Conservation (phyloP, 2,329 filamentous ascomycete genomes). For the Botrytis galanthina region DNA sequence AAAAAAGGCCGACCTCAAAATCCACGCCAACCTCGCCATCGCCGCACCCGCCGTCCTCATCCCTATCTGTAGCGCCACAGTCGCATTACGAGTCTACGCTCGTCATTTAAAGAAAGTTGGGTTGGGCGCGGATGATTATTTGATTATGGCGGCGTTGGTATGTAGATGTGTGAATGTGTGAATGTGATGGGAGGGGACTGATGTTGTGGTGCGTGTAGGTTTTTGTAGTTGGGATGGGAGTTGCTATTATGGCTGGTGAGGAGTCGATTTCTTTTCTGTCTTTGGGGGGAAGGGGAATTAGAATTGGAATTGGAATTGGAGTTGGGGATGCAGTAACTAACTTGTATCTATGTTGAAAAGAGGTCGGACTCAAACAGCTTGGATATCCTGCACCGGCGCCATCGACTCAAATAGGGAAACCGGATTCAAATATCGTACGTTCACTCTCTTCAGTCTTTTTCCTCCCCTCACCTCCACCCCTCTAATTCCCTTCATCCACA, state of each 20-base stretch:
- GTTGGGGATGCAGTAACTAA: neutral
- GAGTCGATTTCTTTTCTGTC: neutral
- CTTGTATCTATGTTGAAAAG: neutral
- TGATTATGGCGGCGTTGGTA: conserved; percentile 17
- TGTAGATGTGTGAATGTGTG: neutral
- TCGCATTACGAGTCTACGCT: conserved; percentile 11
- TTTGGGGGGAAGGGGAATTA: neutral
- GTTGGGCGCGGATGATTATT: conserved; percentile 17
- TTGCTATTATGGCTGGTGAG: conserved; percentile 16
- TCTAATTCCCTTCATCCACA: neutral
- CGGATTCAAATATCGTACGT: conserved; percentile 10
- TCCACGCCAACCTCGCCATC: conserved; percentile 12
- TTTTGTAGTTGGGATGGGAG: conserved; percentile 16
- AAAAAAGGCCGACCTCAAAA: conserved; percentile 12
- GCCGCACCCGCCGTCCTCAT: conserved; percentile 9
- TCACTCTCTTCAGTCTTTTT: no score
- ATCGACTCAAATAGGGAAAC: conserved; percentile 9
- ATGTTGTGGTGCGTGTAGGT: neutral
- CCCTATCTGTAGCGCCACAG: neutral
- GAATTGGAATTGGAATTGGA: no score
- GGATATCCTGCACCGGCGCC: conserved; percentile 8
- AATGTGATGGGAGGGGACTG: neutral
- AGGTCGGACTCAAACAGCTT: conserved; percentile 9
- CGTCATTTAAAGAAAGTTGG: conserved; percentile 4
- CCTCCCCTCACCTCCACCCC: no score